A percentile compares a stretch with the other conserved stretches of the same genome.
Conservation (phyloP, 805 yeast genomes). For the Huiozyma sinensis region DNA sequence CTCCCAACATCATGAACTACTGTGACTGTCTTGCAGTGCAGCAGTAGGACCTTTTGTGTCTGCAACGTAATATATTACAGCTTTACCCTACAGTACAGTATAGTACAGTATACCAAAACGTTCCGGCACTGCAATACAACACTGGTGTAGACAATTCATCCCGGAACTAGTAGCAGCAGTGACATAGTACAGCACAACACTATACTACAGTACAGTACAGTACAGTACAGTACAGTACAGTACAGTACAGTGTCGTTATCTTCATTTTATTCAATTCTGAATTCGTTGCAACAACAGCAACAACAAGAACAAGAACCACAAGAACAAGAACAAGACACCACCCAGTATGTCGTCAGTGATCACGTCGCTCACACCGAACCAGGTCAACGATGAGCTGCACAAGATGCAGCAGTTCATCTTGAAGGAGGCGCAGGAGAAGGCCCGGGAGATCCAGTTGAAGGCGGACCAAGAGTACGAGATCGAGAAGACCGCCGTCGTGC, state of each 20-base stretch:
- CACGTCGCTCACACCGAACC: constrained; percentile 27
- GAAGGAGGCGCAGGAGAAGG: constrained; percentile 98
- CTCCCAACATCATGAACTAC: no score
- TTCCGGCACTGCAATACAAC: neutral
- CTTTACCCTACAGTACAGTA: no score
- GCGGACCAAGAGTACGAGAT: constrained; percentile 97
- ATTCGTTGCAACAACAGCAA: no score
- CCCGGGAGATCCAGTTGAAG: constrained; percentile 87
- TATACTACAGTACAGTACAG: no score
- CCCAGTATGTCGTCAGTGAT: constrained; percentile 16
- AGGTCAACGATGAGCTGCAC: constrained; percentile 91
- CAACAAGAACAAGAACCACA: neutral
- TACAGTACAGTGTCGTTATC: no score
- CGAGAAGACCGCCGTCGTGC: constrained; percentile 83
- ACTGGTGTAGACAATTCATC: neutral
- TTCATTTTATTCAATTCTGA: no score
- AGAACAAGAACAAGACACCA: neutral
- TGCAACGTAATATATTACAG: no score
- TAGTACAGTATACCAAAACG: neutral
- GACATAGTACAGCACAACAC: no score
- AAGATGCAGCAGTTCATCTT: constrained; percentile 98
- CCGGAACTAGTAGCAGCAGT: no score
- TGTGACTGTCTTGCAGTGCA: no score
- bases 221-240: no score
- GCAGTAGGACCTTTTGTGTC: no score